Conservation (phyloP, 2,329 filamentous ascomycete species). For the Ophiostoma angusticollis region DNA sequence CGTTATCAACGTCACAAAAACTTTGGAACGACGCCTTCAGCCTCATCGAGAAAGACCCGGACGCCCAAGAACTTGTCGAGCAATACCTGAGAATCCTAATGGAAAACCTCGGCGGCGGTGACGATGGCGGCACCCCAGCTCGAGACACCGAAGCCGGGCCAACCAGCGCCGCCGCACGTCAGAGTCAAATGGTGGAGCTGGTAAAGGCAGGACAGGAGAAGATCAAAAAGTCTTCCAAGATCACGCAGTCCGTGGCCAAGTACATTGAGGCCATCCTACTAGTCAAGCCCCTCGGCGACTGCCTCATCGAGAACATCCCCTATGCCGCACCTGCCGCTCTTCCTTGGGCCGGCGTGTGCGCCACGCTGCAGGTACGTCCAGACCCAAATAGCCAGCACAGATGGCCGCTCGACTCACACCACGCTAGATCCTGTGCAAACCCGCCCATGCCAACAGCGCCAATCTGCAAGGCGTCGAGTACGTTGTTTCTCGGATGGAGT, state of each 20-base stretch:
- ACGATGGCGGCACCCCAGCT: not conserved
- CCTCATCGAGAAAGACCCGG: not conserved
- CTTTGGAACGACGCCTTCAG: constrained; percentile 1
- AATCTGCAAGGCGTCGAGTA: constrained; percentile 24
- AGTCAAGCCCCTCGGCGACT: constrained; percentile 17
- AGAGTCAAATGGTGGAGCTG: constrained; percentile 20
- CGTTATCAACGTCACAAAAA: not conserved
- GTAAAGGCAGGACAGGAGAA: constrained; percentile 18
- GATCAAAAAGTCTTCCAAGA: constrained; percentile 16
- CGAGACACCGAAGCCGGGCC: not conserved
- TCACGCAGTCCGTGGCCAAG: constrained; percentile 17
- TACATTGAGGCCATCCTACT: constrained; percentile 15
- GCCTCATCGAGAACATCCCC: constrained; percentile 18
- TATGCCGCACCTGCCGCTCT: constrained; percentile 20
- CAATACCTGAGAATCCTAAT: not conserved
- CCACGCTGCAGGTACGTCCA: constrained; percentile 21
- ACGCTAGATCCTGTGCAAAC: constrained; percentile 20
- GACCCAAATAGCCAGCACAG: not conserved
- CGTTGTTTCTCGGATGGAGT: constrained; percentile 25
- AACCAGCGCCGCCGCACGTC: not conserved
- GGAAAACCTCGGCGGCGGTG: not conserved
- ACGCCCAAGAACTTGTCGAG: not conserved
- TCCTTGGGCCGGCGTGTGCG: constrained; percentile 24
- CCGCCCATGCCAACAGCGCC: constrained; percentile 16
- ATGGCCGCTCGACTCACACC: constrained; percentile 6